Evolutionary conservation across 2,329 filamentous ascomycete species (phyloP), one percentile per base, ranked within the genome.

Genomic region (Triangularia setosa): DNA sequence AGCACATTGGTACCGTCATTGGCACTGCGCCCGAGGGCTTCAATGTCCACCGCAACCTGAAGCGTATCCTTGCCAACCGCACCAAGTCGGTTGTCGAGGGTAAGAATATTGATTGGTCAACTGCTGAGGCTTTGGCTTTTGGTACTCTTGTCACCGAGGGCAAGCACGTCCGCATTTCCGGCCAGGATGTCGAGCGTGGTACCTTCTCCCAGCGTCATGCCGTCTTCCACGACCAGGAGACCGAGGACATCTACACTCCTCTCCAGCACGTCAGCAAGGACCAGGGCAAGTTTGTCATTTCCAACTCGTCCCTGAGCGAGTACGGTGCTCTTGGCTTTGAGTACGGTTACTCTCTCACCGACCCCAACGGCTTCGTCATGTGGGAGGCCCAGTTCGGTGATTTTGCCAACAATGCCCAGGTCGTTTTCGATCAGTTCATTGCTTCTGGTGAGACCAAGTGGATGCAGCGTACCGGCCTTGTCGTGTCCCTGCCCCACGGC

Each of bases 321-420:
- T 86, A 85, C 62, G 83, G 83, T 73, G 90, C 87, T 67, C 91
- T 99, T 67, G 95, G 95, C 61, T 99, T 99, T 77, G 95, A 99
- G 80, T 99, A 99, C 74, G 95, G 95, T 66, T 99, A 99, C 83
- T 99, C 95, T 2, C 82, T 99, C 66, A 96, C 93, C 27, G 98
- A 95, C 28, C 95, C 95, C 64, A 96, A 97, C 76, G 94, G 95
- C 40, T 87, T 99, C 25, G 94, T 99, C 72, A 96, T 99, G 88
- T 99, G 95, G 95, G 95, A 99, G 81, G 95, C 95, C 40, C 95
- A 99, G 79, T 99, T 99, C 74, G 95, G 95, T 84, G 95, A 99
- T 80, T 99, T 99, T 74, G 95, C 95, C 84, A 99, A 99, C 86
- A 99, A 97, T 75, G 94, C 95, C 53, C 95, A 99, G 81, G 96